Base-by-base conservation (phyloP, 2,329 filamentous ascomycete species). In the Aspergillus hortae region DNA sequence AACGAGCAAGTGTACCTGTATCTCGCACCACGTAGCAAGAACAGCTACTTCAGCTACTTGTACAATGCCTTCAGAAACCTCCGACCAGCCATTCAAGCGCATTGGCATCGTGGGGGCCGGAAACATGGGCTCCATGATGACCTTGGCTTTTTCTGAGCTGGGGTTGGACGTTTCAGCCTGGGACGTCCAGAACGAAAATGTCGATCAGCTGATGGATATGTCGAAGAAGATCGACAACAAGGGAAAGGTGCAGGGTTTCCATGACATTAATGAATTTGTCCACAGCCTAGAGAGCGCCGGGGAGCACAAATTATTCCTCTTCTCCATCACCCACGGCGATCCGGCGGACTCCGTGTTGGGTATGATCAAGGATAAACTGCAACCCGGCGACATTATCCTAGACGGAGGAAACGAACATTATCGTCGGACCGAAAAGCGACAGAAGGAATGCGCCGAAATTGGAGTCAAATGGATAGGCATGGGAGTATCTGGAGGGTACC, bases 341-440 rank as follows among this genome's bases (percentile, higher is more conserved):
- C 69, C 71, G 0, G 70, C 70, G 2, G 71, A 74, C 47, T 66
- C 63, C 0, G 67, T 71, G 4, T 52, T 74, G 21, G 54, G 43
- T 14, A 62, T 64, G 60, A 66, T 84, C 25, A 73, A 76, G 57
- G 74, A 75, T 1, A 73, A 81, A 54, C 70, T 89, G 3, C 74
- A 77, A 15, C 73, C 74, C 42, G 82, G 81, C 12, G 86, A 89
- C 63, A 82, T 89, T 47, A 82, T 89, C 49, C 76, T 89, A 30
- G 86, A 89, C 62, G 83, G 82, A 9, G 83, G 82, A 0, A 89
- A 89, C 60, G 85, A 89, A 67, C 76, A 86, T 63, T 88, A 83
- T 68, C 70, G 77, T 33, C 82, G 81, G 44, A 89, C 86, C 0
- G 82, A 89, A 63, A 67, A 82, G 10, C 73, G 85, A 36, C 85